A percentile compares a stretch with the other conserved stretches of the same genome.
phyloP scores from a whole-genome alignment of 2,329 filamentous ascomycete genomes.

The Botryosphaeria dothidea region DNA sequence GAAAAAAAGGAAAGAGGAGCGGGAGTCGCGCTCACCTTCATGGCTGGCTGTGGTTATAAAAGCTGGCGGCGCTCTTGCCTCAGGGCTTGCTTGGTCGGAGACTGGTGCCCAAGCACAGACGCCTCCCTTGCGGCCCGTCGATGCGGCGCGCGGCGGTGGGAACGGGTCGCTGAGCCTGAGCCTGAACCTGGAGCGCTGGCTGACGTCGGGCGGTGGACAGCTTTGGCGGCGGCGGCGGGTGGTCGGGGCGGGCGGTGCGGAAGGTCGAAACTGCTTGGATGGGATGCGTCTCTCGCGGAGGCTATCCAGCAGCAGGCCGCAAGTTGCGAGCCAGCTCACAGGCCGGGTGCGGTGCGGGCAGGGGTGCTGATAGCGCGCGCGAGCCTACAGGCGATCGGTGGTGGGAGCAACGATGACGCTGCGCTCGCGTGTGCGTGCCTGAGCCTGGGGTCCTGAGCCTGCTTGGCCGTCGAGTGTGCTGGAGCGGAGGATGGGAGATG shows the following conservation, averaged over 20 bases:
- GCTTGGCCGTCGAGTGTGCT: slow-evolving; percentile 3
- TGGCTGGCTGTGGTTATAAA: slow-evolving; percentile 17
- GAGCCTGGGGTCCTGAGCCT: slow-evolving; percentile 2
- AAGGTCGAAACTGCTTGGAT: slow-evolving; percentile 11
- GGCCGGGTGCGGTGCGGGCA: background rate
- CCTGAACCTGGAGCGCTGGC: background rate
- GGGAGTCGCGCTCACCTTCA: slow-evolving; percentile 2
- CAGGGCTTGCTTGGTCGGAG: background rate
- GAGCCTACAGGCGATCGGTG: slow-evolving; percentile 15
- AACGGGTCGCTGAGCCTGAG: background rate
- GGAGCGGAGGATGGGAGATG: background rate
- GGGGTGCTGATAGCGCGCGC: slow-evolving; percentile 17
- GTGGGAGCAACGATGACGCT: slow-evolving; percentile 1
- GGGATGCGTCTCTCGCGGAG: slow-evolving; percentile 8
- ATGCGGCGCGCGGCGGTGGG: slow-evolving; percentile 1
- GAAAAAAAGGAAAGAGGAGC: background rate
- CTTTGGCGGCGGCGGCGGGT: background rate
- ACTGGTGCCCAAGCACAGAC: slow-evolving; percentile 19
- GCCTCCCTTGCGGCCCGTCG: slow-evolving; percentile 17
- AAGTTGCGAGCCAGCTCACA: slow-evolving; percentile 4
- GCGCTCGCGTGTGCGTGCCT: slow-evolving; percentile 13
- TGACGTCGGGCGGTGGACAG: slow-evolving; percentile 5
- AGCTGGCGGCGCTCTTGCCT: slow-evolving; percentile 7
- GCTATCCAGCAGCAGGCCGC: background rate
- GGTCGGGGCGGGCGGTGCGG: slow-evolving; percentile 9